Conservation (phyloP, 1,284 basidiomycete species). For the Melampsora americana region DNA sequence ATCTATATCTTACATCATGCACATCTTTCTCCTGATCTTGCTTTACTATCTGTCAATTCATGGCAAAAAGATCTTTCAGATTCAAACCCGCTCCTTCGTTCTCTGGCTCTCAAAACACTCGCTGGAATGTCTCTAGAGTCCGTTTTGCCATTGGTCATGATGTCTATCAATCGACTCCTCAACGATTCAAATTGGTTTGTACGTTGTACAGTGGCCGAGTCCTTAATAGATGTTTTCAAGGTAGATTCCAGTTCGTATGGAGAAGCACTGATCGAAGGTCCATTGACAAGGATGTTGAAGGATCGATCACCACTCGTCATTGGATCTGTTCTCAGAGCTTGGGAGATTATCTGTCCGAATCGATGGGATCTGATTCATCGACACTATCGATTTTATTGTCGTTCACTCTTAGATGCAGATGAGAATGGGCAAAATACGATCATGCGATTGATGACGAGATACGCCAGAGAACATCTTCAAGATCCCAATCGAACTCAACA, state of each 20-base stretch:
- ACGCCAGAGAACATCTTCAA: constrained; percentile 77
- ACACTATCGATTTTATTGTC: constrained; percentile 81
- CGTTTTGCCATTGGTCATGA: constrained; percentile 51
- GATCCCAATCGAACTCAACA: constrained; percentile 60
- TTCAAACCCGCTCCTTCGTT: constrained; percentile 71
- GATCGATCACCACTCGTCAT: constrained; percentile 84
- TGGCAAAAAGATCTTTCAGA: constrained; percentile 96
- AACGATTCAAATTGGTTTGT: constrained; percentile 52
- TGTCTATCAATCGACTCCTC: constrained; percentile 47
- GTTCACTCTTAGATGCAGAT: constrained; percentile 80
- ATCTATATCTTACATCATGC: constrained; percentile 94
- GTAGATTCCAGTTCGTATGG: constrained; percentile 27
- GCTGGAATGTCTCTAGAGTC: constrained; percentile 49
- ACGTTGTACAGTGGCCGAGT: constrained; percentile 48
- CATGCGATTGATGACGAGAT: constrained; percentile 73
- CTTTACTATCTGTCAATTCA: constrained; percentile 94
- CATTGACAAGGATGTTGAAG: constrained; percentile 64
- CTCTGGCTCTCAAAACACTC: constrained; percentile 51
- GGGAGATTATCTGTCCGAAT: constrained; percentile 75
- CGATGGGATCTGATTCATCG: constrained; percentile 80
- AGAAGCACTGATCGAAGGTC: constrained; percentile 35
- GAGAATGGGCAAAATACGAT: constrained; percentile 91
- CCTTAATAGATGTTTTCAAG: constrained; percentile 45
- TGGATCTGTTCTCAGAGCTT: constrained; percentile 79
- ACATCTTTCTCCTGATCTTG: constrained; percentile 85